A percentile compares a stretch with the other conserved stretches of the same genome.
Evolutionary conservation across 371 early-diverging fungal genomes (phyloP).

Genomic region (Lichtheimia ornata): DNA sequence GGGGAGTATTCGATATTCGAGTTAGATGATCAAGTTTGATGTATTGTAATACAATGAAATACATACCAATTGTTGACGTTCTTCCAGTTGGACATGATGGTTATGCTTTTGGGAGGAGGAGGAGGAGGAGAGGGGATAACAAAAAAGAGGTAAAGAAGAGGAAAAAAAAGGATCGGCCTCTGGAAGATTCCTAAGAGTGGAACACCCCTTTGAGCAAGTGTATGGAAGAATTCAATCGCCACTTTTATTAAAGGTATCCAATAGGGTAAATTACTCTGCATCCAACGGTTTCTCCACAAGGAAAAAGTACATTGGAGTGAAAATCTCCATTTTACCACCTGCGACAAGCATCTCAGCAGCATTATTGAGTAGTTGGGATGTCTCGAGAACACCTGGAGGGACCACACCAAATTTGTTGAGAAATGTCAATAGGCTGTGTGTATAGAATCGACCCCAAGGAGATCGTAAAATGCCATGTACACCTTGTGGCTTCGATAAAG

Average conservation of each 20-base stretch:
- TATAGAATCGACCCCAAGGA: conserved; percentile 51
- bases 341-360: conserved; percentile 73
- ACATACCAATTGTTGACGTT: conserved; percentile 11
- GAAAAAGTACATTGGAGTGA: conserved; percentile 85
- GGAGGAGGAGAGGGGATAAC: neutral
- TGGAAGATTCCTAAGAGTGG: too few species aligned
- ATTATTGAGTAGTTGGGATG: conserved; percentile 65
- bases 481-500: conserved; percentile 49
- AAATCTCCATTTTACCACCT: conserved; percentile 71
- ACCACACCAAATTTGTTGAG: conserved; percentile 68
- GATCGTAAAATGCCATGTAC: conserved; percentile 56
- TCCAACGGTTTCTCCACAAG: conserved; percentile 67
- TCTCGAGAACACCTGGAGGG: conserved; percentile 70
- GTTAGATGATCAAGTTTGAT: neutral
- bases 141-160: neutral
- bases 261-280: neutral
- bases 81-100: conserved; percentile 11
- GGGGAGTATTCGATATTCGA: neutral
- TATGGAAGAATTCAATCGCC: too few species aligned
- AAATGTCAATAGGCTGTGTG: conserved; percentile 59
- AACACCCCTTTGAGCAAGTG: too few species aligned
- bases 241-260: neutral
- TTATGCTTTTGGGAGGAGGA: neutral
- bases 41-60: neutral
- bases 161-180: too few species aligned